Conservation (phyloP, 2,329 filamentous ascomycete genomes). For the Graphilbum fragrans region DNA sequence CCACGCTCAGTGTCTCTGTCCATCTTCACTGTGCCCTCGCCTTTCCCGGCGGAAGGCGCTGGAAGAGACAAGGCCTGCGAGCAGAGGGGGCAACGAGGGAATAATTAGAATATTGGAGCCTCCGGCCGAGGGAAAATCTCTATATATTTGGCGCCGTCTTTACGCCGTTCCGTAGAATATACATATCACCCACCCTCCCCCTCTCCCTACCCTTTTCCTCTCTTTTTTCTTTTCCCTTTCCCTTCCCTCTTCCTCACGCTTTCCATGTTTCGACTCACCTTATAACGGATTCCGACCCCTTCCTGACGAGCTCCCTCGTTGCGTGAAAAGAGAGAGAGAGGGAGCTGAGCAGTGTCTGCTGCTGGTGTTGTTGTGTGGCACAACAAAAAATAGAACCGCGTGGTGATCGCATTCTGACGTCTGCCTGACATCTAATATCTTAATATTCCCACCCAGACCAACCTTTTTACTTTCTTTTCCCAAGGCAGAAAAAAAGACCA, state of each 20-base stretch:
- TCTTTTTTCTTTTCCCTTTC: constrained; percentile 12
- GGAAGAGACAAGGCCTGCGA: no score
- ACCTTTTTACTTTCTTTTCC: neutral
- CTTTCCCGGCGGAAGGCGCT: no score
- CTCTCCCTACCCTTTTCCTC: constrained; percentile 6
- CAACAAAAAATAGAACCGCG: no score
- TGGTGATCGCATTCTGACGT: no score
- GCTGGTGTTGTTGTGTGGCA: neutral
- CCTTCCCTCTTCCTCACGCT: constrained; percentile 14
- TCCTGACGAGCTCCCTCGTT: constrained; percentile 31
- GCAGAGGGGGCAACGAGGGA: no score
- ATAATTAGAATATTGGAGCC: no score
- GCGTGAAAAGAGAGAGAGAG: constrained; percentile 9
- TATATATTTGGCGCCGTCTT: neutral
- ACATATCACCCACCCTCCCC: constrained; percentile 9
- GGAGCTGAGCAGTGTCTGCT: neutral
- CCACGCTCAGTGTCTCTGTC: no score
- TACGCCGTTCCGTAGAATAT: constrained; percentile 5
- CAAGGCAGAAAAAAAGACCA: neutral
- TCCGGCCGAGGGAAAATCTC: no score
- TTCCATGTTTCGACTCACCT: constrained; percentile 25
- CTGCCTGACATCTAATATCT: neutral
- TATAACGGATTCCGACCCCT: constrained; percentile 32
- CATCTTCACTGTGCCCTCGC: no score
- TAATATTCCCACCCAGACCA: constrained; percentile 6